phyloP scores from a whole-genome alignment of 257 asterid species.

The Fraxinus americana region DNA sequence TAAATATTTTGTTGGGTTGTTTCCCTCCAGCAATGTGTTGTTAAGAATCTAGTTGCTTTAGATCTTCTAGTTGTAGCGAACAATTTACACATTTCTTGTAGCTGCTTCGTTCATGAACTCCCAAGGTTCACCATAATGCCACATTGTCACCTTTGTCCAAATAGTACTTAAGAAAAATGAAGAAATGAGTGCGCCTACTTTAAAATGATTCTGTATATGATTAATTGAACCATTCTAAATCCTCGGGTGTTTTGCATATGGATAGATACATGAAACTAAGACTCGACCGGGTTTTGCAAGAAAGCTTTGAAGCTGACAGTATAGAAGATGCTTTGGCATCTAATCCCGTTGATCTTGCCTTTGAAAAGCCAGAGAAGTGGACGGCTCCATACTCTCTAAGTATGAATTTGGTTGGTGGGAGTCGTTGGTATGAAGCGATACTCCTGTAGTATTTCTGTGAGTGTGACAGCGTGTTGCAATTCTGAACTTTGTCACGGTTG shows the following conservation, averaged over 20 bases:
- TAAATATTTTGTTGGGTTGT: not conserved
- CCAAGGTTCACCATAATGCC: not conserved
- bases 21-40: not conserved
- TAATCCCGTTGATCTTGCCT: constrained; percentile 58
- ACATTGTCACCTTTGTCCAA: not conserved
- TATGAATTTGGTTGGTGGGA: constrained; percentile 93
- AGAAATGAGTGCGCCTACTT: not conserved
- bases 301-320: constrained; percentile 69
- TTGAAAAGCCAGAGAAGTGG: constrained; percentile 82
- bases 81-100: not conserved
- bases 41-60: not conserved
- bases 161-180: too few species aligned
- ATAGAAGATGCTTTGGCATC: constrained; percentile 83
- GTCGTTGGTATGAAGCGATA: constrained; percentile 57
- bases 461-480: constrained; percentile 26
- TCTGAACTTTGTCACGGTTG: not conserved
- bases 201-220: not conserved
- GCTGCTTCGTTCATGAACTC: not conserved
- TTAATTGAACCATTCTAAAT: not conserved
- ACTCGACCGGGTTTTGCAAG: constrained; percentile 82
- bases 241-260: constrained; percentile 6
- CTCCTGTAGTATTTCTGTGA: constrained; percentile 22
- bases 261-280: constrained; percentile 86
- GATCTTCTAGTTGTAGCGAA: not conserved
- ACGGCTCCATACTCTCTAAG: constrained; percentile 83